phyloP scores from a whole-genome alignment of 768 basidiomycete genomes.

The Tricholoma sp. region DNA sequence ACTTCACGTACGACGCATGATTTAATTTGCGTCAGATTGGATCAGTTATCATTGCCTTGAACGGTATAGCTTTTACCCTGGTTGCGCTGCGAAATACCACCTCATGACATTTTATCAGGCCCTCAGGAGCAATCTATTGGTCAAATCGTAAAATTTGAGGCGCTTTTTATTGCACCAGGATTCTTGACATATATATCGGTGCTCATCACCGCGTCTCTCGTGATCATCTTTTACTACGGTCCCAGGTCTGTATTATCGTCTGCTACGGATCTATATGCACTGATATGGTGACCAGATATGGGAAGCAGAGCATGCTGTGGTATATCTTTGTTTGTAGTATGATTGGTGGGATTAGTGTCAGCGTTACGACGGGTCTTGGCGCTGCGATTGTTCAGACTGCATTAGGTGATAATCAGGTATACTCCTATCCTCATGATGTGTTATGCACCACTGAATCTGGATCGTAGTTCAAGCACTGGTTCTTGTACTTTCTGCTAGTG shows the following conservation, averaged over 20 bases:
- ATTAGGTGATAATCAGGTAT: slow-evolving; percentile 72
- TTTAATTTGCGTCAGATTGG: slow-evolving; percentile 50
- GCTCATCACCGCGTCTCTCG: slow-evolving; percentile 58
- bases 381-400: slow-evolving; percentile 81
- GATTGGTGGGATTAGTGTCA: slow-evolving; percentile 94
- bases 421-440: slow-evolving; percentile 10
- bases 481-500: slow-evolving; percentile 80
- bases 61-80: slow-evolving; percentile 40
- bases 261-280: slow-evolving; percentile 3
- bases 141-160: slow-evolving; percentile 66
- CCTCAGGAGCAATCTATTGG: slow-evolving; percentile 69
- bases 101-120: slow-evolving; percentile 35
- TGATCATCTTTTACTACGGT: slow-evolving; percentile 79
- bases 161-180: slow-evolving; percentile 76
- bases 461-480: slow-evolving; percentile 82
- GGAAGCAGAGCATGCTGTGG: slow-evolving; percentile 92
- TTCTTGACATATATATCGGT: slow-evolving; percentile 71
- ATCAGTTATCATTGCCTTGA: slow-evolving; percentile 86
- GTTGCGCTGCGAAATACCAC: background rate
- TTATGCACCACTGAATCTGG: background rate
- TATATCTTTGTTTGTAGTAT: slow-evolving; percentile 93
- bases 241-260: slow-evolving; percentile 49
- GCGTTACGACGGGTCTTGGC: slow-evolving; percentile 92
- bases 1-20: background rate
- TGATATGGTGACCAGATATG: slow-evolving; percentile 46